Conservation (phyloP, 2,329 filamentous ascomycete species). For the Rasamsonia emersonii region DNA sequence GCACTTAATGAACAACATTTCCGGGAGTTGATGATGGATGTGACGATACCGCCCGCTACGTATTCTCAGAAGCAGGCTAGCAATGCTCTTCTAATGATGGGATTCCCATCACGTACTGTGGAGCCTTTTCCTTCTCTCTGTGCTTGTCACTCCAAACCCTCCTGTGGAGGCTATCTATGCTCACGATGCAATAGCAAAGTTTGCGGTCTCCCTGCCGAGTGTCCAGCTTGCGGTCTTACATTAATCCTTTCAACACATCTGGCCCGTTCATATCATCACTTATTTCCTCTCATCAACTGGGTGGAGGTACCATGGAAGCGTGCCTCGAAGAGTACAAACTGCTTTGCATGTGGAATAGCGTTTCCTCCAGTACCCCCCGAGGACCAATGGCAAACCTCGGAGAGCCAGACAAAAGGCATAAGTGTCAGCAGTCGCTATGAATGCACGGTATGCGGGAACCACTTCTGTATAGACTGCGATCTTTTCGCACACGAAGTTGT, state of each 20-base stretch:
- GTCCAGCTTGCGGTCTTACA: conserved; percentile 82
- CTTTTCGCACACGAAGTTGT: conserved; percentile 89
- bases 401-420: conserved; percentile 51
- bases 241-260: conserved; percentile 90
- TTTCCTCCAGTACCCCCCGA: conserved; percentile 53
- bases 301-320: conserved; percentile 75
- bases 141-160: conserved; percentile 79
- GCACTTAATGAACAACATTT: conserved; percentile 83
- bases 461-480: conserved; percentile 98
- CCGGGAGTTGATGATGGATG: conserved; percentile 75
- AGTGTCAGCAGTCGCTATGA: conserved; percentile 84
- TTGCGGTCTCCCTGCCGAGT: conserved; percentile 81
- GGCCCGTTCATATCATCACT: conserved; percentile 84
- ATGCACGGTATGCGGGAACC: conserved; percentile 74
- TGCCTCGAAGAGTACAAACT: conserved; percentile 55
- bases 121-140: conserved; percentile 68
- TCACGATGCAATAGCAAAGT: conserved; percentile 83
- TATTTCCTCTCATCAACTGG: conserved; percentile 89
- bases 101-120: conserved; percentile 80
- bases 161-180: conserved; percentile 79
- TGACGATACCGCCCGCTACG: conserved; percentile 82
- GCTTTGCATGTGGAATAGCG: conserved; percentile 65
- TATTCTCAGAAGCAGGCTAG: conserved; percentile 48
- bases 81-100: conserved; percentile 80
- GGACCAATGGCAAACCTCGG: conserved; percentile 24